A percentile compares a stretch with the other conserved stretches of the same genome.
phyloP scores from a whole-genome alignment of 1,139 yeast species.

The Candida dubliniensis region DNA sequence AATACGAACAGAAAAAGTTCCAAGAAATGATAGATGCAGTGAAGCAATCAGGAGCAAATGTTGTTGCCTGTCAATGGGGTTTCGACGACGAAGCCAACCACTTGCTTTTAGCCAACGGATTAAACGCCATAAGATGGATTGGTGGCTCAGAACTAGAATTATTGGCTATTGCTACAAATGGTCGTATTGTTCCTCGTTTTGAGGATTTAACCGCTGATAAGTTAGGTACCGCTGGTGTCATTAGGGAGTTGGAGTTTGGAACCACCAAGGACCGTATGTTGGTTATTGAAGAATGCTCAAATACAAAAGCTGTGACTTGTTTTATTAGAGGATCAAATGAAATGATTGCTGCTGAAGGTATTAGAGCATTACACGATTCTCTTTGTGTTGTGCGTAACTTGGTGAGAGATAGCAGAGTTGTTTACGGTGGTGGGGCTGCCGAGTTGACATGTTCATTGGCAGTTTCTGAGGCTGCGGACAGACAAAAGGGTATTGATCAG shows the following conservation, averaged over 20 bases:
- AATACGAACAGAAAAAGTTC: constrained; percentile 88
- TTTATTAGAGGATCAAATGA: constrained; percentile 93
- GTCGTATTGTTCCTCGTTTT: constrained; percentile 95
- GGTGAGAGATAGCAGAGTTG: constrained; percentile 87
- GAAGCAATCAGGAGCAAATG: constrained; percentile 89
- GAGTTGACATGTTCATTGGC: constrained; percentile 92
- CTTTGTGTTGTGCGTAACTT: constrained; percentile 96
- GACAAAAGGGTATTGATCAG: constrained; percentile 92
- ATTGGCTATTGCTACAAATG: constrained; percentile 95
- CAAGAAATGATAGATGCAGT: constrained; percentile 86
- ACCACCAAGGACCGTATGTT: constrained; percentile 96
- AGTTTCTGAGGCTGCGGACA: constrained; percentile 89
- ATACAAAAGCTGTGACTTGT: constrained; percentile 89
- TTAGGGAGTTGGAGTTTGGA: constrained; percentile 89
- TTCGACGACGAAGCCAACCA: constrained; percentile 99
- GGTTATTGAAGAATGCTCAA: constrained; percentile 87
- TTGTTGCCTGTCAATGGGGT: constrained; percentile 99
- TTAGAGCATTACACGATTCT: constrained; percentile 95
- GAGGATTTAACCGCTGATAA: constrained; percentile 84
- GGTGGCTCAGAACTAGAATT: constrained; percentile 97
- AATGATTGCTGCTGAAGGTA: constrained; percentile 97
- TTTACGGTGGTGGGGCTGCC: constrained; percentile 98
- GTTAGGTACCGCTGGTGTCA: constrained; percentile 83
- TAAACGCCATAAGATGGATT: constrained; percentile 98
- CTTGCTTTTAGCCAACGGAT: constrained; percentile 76